These are phyloP conservation scores for Ganoderma resinaceum DNA, from an alignment of 1,284 basidiomycete species.

Conservation along the genomic window DNA sequence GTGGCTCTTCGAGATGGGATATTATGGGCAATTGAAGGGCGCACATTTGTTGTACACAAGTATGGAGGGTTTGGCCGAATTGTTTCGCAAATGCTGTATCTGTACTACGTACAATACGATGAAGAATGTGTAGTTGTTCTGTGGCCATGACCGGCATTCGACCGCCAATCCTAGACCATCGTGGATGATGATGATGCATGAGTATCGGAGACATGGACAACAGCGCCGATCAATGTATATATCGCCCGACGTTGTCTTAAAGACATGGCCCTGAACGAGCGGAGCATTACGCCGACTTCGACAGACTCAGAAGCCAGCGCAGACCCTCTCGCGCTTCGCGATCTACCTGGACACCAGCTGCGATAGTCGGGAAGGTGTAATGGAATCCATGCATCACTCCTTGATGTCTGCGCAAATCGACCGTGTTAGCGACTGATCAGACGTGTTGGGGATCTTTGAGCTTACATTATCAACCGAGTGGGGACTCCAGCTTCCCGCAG, in stretches of 20 bases:
- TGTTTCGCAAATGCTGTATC: not conserved
- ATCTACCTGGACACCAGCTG: slow-evolving; percentile 1
- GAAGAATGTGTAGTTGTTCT: not conserved
- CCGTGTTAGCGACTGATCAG: not conserved
- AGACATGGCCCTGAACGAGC: not conserved
- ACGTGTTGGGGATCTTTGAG: not conserved
- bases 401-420: slow-evolving; percentile 12
- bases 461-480: slow-evolving; percentile 27
- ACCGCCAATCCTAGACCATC: not conserved
- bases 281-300: not conserved
- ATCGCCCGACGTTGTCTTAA: not conserved
- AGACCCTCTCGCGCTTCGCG: slow-evolving; percentile 9
- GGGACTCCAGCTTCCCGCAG: slow-evolving; percentile 32
- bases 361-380: slow-evolving; percentile 6
- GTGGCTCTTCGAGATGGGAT: not conserved
- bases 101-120: not conserved
- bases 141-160: not conserved
- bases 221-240: not conserved
- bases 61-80: not conserved
- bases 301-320: slow-evolving; percentile 14
- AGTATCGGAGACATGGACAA: too few species aligned
- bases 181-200: not conserved
- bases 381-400: slow-evolving; percentile 21
- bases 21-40: not conserved
- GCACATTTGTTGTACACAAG: not conserved